Conservation (phyloP, 805 yeast genomes). For the Candida quercuum region DNA sequence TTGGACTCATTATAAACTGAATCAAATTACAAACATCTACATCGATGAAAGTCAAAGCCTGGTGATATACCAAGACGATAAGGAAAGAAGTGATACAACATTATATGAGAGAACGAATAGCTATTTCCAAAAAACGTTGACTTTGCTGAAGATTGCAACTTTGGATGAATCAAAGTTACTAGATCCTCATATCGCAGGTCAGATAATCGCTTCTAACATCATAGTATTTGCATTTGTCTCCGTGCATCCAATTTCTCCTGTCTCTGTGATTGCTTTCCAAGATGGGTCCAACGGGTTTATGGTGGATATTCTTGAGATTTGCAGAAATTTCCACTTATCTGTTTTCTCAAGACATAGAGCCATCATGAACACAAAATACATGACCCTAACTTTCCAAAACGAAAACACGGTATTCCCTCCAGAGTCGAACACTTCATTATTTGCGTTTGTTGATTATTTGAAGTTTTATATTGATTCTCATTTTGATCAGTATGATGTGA, state of each 20-base stretch:
- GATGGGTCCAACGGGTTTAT: constrained; percentile 7
- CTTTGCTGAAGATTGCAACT: constrained; percentile 3
- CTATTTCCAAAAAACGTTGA: constrained; percentile 12
- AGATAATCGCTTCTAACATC: constrained; percentile 13
- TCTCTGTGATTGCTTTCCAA: constrained; percentile 7
- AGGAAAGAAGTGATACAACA: constrained; percentile 6
- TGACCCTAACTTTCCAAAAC: constrained; percentile 9
- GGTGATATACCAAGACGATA: constrained; percentile 6
- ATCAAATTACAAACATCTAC: constrained; percentile 10
- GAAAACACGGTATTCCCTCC: constrained; percentile 10
- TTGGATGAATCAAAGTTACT: background rate
- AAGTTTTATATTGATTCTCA: constrained; percentile 7
- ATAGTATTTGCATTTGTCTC: constrained; percentile 16
- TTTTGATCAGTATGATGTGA: constrained; percentile 1
- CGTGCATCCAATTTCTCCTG: constrained; percentile 17
- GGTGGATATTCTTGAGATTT: constrained; percentile 14
- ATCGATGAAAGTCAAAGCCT: constrained; percentile 11
- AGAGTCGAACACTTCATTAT: constrained; percentile 2
- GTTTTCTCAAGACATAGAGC: constrained; percentile 3
- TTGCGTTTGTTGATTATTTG: constrained; percentile 14
- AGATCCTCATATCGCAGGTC: constrained; percentile 8
- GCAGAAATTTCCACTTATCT: constrained; percentile 7
- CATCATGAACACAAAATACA: constrained; percentile 9
- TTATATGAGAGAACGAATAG: constrained; percentile 11
- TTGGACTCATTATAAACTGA: constrained; percentile 14